phyloP scores from a whole-genome alignment of 2,329 filamentous ascomycete genomes.

The Alternaria consortialis region DNA sequence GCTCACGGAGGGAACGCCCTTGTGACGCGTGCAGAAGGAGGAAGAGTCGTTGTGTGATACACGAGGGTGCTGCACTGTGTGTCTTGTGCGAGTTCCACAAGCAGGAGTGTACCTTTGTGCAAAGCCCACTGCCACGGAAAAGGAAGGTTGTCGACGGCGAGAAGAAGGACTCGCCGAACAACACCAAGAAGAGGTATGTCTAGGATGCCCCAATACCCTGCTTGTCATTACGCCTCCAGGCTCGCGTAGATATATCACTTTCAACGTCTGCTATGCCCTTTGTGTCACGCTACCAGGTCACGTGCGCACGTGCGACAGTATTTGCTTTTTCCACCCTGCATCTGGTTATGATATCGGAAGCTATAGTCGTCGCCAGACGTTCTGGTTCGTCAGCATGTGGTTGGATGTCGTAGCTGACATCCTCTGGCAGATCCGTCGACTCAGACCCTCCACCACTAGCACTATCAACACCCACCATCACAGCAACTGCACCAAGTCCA shows the following conservation, averaged over 20 bases:
- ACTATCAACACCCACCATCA: conserved; percentile 52
- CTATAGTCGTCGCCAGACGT: neutral
- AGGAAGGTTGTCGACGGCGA: conserved; percentile 75
- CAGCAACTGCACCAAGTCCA: conserved; percentile 51
- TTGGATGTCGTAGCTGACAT: conserved; percentile 34
- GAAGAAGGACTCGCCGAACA: conserved; percentile 65
- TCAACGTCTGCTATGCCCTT: conserved; percentile 13
- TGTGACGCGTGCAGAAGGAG: conserved; percentile 76
- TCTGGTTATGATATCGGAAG: neutral
- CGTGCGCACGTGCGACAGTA: conserved; percentile 32
- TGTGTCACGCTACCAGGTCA: conserved; percentile 23
- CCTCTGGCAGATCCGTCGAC: conserved; percentile 48
- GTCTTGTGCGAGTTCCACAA: conserved; percentile 80
- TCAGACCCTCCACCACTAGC: conserved; percentile 52
- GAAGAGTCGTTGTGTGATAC: conserved; percentile 79
- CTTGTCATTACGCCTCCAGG: conserved; percentile 14
- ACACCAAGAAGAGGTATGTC: conserved; percentile 73
- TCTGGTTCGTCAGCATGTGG: conserved; percentile 5
- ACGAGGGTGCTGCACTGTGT: conserved; percentile 77
- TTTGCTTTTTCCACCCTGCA: neutral
- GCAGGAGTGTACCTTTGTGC: conserved; percentile 79
- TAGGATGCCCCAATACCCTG: conserved; percentile 34
- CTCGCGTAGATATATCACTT: conserved; percentile 15
- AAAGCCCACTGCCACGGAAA: conserved; percentile 80
- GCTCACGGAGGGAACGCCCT: conserved; percentile 53